Base-by-base conservation (phyloP, 176 grass and related monocot genomes). In the Bonia amplexicaulis region DNA sequence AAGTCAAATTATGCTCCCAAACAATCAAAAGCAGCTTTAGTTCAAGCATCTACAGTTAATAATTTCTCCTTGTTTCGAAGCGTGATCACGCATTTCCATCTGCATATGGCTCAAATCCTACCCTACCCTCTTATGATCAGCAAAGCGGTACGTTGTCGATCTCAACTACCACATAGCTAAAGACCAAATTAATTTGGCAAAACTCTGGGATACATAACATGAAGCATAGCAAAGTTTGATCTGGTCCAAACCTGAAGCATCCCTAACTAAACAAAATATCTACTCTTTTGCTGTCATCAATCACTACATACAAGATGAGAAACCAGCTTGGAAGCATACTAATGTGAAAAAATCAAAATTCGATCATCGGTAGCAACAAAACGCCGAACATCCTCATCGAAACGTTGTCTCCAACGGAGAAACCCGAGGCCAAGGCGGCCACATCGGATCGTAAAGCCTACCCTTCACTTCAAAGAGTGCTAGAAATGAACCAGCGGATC, bases 1-100 rank as follows among this genome's bases (percentile, higher is more conserved):
- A 83, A 83, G 31, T 27, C 9, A 91, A 69, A 72, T 35, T 42
- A 58, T 27, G 26, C 29, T 66, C 29, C 26, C 61, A 76, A 71
- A 78, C 14, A 83, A 74, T 53, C 5, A 42, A 27, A 70, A 70
- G 9, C 12, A 78, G 42, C 23, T 69, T 47, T 23, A 52, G 6
- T 70, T 58, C 44, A 52, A 74, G 31, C 60, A 81, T 69, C 10
- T 64, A 11, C 12, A 53, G 59, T 16, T 35, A 82, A 3, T 37
- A 80, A 53, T 62, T 80, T 80, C 12, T 83, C 47, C 35, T 48
- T 35, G 33, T 40, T 12, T 9, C 5, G 22, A 31, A 5, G 5
- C 3, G 14, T 68, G 39, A 79, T 74, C 80, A 73, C 1, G 1
- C 74, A 27, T 66, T 69, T 68, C 33, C 33, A 64, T n/a, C 8